Evolutionary conservation across 306 rosid species (phyloP).

Genomic region (Medicago ruthenica): DNA sequence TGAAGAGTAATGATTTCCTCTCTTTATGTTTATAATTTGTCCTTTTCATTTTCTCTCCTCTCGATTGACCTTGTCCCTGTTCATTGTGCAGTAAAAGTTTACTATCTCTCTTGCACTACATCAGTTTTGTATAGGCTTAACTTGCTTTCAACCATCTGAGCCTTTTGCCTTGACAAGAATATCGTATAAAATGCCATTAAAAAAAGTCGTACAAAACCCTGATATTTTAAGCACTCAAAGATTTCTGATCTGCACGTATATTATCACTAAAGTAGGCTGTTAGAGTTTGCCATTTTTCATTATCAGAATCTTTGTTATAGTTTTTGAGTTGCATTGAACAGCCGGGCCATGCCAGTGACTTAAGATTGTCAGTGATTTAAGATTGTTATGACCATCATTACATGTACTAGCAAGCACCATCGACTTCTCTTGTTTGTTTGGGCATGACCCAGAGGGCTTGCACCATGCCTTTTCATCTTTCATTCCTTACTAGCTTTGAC

Average conservation of each 20-base stretch:
- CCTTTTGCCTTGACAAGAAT: conserved; percentile 6
- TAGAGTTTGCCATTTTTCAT: not conserved
- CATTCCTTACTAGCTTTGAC: conserved; percentile 12
- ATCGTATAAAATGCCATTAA: not conserved
- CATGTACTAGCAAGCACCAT: not conserved
- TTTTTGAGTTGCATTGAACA: conserved; percentile 18
- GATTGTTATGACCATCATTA: conserved; percentile 12
- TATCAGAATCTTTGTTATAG: not conserved
- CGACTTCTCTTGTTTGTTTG: not conserved
- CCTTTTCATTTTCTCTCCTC: not conserved
- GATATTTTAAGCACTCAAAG: not conserved
- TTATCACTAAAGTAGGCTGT: not conserved
- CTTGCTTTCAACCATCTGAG: not conserved
- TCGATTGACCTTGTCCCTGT: not conserved
- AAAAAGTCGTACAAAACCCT: not conserved
- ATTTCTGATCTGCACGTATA: not conserved
- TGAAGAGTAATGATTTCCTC: not conserved
- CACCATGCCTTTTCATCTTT: not conserved
- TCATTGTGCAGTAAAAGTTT: not conserved
- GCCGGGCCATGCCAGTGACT: not conserved
- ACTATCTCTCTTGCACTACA: not conserved
- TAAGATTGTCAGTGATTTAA: not conserved
- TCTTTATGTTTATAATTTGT: not conserved
- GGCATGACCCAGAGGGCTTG: not conserved
- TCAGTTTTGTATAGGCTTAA: not conserved